Evolutionary conservation across 73 alveolate genomes (phyloP).

Genomic region (Paramecium sexaurelia): DNA sequence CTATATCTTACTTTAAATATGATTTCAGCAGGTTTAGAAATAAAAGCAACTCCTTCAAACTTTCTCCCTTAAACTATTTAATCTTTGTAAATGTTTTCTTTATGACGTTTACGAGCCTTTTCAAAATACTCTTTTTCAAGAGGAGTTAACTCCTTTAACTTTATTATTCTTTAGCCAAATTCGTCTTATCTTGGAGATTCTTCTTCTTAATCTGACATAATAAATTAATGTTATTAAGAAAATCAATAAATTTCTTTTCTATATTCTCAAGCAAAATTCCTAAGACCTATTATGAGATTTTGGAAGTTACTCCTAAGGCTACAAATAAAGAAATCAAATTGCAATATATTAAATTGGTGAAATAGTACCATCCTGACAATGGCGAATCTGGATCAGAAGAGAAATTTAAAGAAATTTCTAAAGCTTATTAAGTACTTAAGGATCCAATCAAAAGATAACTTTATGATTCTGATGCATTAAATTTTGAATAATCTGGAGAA

Average conservation of each 20-base stretch:
- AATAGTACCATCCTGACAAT: conserved; percentile 45
- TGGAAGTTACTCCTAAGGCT: background rate
- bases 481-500: conserved; percentile 24
- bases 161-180: conserved; percentile 51
- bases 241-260: background rate
- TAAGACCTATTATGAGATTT: background rate
- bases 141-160: conserved; percentile 61
- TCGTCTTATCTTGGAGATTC: conserved; percentile 57
- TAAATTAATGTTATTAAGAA: conserved; percentile 1
- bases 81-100: conserved; percentile 87
- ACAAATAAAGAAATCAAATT: background rate
- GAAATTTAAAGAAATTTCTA: conserved; percentile 20
- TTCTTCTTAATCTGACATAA: conserved; percentile 68
- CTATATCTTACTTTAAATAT: conserved; percentile 78
- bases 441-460: conserved; percentile 50
- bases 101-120: conserved; percentile 86
- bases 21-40: conserved; percentile 94
- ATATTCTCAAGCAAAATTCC: background rate
- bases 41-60: conserved; percentile 94
- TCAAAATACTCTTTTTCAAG: conserved; percentile 73
- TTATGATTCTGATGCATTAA: conserved; percentile 45
- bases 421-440: conserved; percentile 37
- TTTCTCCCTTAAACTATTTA: conserved; percentile 91
- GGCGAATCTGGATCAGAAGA: conserved; percentile 27
- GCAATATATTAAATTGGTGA: conserved; percentile 19